phyloP scores from a whole-genome alignment of 495 filamentous ascomycete genomes.

The Aspergillus wentii region DNA sequence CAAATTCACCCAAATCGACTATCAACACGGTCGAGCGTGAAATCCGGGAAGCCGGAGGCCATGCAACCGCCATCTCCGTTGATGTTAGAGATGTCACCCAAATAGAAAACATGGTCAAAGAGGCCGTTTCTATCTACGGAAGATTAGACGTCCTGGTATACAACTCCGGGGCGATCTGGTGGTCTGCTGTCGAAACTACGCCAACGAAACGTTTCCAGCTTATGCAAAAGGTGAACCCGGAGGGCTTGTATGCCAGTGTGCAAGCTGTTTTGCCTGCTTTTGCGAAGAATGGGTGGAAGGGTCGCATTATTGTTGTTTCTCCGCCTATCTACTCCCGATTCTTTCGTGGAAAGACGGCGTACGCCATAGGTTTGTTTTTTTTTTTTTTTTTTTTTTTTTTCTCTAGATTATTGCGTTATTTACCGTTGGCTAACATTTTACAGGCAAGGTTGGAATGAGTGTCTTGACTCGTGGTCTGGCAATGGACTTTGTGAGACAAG shows the following conservation, averaged over 20 bases:
- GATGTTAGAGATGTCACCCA: conserved; percentile 64
- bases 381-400: neutral
- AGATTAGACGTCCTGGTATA: conserved; percentile 72
- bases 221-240: conserved; percentile 77
- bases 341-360: conserved; percentile 81
- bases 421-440: conserved; percentile 1
- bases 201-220: conserved; percentile 75
- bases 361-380: conserved; percentile 61
- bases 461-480: conserved; percentile 75
- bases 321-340: conserved; percentile 84
- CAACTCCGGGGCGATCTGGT: conserved; percentile 86
- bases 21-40: conserved; percentile 81
- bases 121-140: conserved; percentile 57
- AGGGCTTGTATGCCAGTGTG: conserved; percentile 59
- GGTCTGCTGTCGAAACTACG: conserved; percentile 69
- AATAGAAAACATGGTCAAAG: conserved; percentile 55
- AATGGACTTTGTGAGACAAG: conserved; percentile 75
- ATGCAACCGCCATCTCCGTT: conserved; percentile 61
- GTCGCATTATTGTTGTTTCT: conserved; percentile 71
- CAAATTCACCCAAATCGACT: conserved; percentile 74
- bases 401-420: neutral
- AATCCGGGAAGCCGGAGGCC: conserved; percentile 61
- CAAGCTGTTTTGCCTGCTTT: conserved; percentile 64
- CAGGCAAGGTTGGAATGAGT: conserved; percentile 74
- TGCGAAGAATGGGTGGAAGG: conserved; percentile 46